These are phyloP conservation scores for Dactylellina cionopaga DNA, from an alignment of 2,329 filamentous ascomycete genomes.

Conservation along the genomic window DNA sequence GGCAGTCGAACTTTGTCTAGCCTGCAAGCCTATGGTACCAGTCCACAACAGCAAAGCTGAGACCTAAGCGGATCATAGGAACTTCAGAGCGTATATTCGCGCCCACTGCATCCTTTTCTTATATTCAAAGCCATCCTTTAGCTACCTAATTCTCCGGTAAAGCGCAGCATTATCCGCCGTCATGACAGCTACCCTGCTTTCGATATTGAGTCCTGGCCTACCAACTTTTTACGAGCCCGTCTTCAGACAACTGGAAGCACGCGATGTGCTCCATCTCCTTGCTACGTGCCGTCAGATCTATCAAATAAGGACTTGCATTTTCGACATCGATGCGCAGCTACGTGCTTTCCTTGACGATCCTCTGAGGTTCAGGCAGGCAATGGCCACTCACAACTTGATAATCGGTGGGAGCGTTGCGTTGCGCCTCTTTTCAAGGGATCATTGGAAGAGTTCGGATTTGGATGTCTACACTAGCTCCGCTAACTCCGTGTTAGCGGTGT, in stretches of 20 bases:
- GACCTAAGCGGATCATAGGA: no score
- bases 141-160: no score
- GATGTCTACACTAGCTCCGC: slow-evolving; percentile 27
- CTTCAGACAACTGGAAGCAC: slow-evolving; percentile 8
- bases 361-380: slow-evolving; percentile 1
- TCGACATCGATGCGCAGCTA: slow-evolving; percentile 21
- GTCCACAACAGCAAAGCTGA: no score
- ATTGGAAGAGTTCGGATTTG: slow-evolving; percentile 12
- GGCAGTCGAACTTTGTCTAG: no score
- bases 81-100: no score
- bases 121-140: no score
- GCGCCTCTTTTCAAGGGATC: slow-evolving; percentile 10
- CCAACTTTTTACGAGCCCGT: not conserved
- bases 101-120: no score
- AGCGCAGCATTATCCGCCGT: not conserved
- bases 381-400: slow-evolving; percentile 21
- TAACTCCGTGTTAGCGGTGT: not conserved
- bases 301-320: slow-evolving; percentile 10
- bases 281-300: slow-evolving; percentile 24
- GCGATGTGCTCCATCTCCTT: slow-evolving; percentile 8
- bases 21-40: no score
- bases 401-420: slow-evolving; percentile 28
- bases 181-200: not conserved
- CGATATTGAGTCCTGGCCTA: not conserved
- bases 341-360: slow-evolving; percentile 23